These are phyloP conservation scores for Hyaloscypha finlandica DNA, from an alignment of 495 filamentous ascomycete genomes.

Conservation along the genomic window DNA sequence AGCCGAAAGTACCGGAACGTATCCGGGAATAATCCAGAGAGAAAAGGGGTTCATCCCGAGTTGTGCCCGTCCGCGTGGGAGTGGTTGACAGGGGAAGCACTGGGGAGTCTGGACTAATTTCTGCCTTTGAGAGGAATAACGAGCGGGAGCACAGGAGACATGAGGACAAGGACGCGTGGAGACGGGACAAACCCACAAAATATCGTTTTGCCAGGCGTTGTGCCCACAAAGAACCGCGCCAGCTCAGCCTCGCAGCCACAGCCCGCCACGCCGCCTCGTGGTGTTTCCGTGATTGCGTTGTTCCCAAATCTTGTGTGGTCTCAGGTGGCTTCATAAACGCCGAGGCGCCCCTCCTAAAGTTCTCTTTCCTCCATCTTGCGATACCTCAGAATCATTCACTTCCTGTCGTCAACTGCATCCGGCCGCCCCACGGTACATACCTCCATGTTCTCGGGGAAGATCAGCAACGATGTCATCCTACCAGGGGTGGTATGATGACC, in stretches of 20 bases:
- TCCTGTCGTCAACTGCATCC: not conserved
- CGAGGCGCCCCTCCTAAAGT: not conserved
- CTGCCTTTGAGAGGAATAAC: not conserved
- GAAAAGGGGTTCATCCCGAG: not conserved
- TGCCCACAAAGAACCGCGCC: not conserved
- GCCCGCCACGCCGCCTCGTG: not conserved
- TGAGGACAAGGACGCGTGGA: conserved; percentile 3
- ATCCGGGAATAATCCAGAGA: not conserved
- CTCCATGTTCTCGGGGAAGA: not conserved
- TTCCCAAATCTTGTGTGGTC: not conserved
- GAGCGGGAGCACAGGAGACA: too few relatives aligned
- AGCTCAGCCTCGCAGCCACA: conserved; percentile 10
- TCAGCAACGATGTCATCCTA: not conserved
- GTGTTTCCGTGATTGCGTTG: not conserved
- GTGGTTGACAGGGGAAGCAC: not conserved
- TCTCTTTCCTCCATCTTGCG: not conserved
- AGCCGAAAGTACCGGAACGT: not conserved
- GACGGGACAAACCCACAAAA: not conserved
- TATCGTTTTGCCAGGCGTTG: not conserved
- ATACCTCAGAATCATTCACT: not conserved
- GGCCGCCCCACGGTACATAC: not conserved
- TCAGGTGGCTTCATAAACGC: not conserved
- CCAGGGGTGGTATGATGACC: not conserved
- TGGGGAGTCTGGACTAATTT: not conserved
- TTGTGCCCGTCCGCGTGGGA: not conserved